A percentile compares a stretch with the other conserved stretches of the same genome.
Conservation (phyloP, 2,329 filamentous ascomycete genomes). For the Ophiostoma novo-ulmi region DNA sequence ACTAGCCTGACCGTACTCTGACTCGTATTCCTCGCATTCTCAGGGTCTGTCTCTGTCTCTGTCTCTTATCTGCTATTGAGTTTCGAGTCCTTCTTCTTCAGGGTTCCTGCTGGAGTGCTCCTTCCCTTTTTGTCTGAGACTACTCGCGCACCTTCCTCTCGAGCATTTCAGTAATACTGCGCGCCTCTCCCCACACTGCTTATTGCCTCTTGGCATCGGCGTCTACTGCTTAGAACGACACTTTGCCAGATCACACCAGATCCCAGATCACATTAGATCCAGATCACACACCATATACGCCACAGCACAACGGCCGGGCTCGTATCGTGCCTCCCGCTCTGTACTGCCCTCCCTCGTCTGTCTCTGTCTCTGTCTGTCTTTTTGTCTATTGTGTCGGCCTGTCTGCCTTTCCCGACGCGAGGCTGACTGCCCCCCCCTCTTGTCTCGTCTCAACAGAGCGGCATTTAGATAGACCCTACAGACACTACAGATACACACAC, state of each 20-base stretch:
- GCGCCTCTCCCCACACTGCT: neutral
- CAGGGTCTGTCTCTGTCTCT: neutral
- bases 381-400: neutral
- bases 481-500: neutral
- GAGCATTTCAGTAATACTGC: neutral
- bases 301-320: neutral
- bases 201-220: neutral
- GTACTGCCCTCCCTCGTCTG: neutral
- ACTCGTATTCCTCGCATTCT: conserved; percentile 12
- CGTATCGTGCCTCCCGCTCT: neutral
- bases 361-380: neutral
- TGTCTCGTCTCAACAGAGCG: neutral
- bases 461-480: neutral
- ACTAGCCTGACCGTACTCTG: conserved; percentile 6
- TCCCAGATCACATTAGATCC: too few relatives aligned
- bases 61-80: neutral
- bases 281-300: neutral
- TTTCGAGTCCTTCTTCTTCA: neutral
- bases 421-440: neutral
- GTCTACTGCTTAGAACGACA: neutral
- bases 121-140: neutral
- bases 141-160: neutral
- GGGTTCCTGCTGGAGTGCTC: neutral
- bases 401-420: neutral
- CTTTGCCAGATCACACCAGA: neutral